Evolutionary conservation across 1,284 basidiomycete species (phyloP), one percentile per base, ranked within the genome.

Genomic region (Mycena sp.): DNA sequence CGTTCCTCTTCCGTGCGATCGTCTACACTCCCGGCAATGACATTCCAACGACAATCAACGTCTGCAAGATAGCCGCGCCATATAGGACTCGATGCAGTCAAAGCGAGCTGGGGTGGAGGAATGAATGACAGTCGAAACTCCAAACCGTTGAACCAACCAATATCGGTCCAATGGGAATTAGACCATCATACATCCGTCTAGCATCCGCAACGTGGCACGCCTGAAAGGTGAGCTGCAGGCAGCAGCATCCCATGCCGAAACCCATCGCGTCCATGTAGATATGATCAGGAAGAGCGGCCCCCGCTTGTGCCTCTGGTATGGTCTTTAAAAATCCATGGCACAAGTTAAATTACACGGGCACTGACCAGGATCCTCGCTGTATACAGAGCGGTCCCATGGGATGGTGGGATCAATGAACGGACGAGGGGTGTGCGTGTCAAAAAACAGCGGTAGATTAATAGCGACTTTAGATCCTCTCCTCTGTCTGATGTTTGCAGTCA

Each of bases 191-290:
- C 74, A 99, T 87, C 53, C 92, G 84, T 70, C 95, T 85, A 6
- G 98, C 97, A 76, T 99, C 96, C 43, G 87, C 83, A 28, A 99
- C 89, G 76, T 95, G 95, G 78, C 93, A 97, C 0, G 96, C 93
- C 77, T 99, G 98, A 81, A 99, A 98, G 4, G 98, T 99, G 68
- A 99, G 86, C 74, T 99, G 98, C 53, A 99, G 82, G 78, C 98
- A 99, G 74, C 95, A 98, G 73, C 97, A 99, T 3, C 98, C 98
- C 97, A 99, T 99, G 45, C 98, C 98, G 77, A 99, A 99, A 25
- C 96, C 97, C 98, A 99, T 99, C 2, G 98, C 96, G 77, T 99
- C 98, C 85, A 99, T 88, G 77, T 99, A 99, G 70, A 99, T 96
- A 77, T 99, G 96, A 76, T 97, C 91, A 14, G 85, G 82, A 52